phyloP scores from a whole-genome alignment of 139 green algal species.

The Chlorella sp. region DNA sequence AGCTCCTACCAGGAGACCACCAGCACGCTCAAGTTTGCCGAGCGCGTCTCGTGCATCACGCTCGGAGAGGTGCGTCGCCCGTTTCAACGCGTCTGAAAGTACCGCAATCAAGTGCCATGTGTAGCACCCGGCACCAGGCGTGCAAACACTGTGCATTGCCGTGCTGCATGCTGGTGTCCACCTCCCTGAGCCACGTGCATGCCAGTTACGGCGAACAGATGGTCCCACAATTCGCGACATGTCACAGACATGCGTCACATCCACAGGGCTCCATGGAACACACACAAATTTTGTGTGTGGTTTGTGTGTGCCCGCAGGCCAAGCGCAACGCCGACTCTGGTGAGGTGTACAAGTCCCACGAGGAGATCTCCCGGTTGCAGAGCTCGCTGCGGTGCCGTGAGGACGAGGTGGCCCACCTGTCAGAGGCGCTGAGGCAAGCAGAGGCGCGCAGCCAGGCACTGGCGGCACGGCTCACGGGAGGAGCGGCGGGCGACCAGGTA shows the following conservation, averaged over 20 bases:
- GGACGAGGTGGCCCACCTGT: neutral
- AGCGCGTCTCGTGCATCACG: constrained; percentile 77
- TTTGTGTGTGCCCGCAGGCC: neutral
- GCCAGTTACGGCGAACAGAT: no score
- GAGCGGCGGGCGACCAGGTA: neutral
- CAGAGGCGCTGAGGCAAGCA: neutral
- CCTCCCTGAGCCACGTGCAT: no score
- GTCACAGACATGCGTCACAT: no score
- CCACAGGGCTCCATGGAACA: no score
- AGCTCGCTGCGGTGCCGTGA: neutral
- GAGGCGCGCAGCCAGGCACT: neutral
- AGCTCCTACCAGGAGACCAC: constrained; percentile 59
- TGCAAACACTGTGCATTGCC: no score
- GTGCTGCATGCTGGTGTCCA: neutral
- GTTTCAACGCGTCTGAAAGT: no score
- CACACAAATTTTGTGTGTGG: neutral
- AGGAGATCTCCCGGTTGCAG: neutral
- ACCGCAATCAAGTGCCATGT: no score
- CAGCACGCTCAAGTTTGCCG: constrained; percentile 86
- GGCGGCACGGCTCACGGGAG: neutral
- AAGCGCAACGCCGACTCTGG: neutral
- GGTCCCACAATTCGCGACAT: no score
- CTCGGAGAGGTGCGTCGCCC: constrained; percentile 72
- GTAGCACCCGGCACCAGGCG: no score
- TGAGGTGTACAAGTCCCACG: neutral